Evolutionary conservation across 805 yeast genomes (phyloP), one percentile per base, ranked within the genome.

Genomic region (Teunomyces atbi): DNA sequence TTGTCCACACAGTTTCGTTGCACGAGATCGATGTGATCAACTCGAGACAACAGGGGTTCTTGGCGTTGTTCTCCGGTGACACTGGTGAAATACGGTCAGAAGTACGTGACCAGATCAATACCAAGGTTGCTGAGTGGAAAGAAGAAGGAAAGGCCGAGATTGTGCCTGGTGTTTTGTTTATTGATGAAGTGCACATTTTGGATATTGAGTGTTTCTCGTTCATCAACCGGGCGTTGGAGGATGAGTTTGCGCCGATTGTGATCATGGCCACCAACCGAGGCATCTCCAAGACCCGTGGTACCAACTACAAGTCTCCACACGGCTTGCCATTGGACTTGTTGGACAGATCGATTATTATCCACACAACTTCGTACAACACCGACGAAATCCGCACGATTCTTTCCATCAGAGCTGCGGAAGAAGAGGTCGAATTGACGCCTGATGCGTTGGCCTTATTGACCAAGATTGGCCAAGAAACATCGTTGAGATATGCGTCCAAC

Each of bases 231-330:
- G 99, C 99, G 8, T 76, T 94, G 49, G 99, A 94, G 73, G 96
- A 90, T 60, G 96, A 90, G 51, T 86, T 94, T 66, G 88, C 98
- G 12, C 99, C 99, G 30, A 89, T 94, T 61, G 97, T 94, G 35
- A 87, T 94, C 53, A 88, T 94, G 95, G 99, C 99, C 38, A 91
- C 99, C 20, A 94, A 94, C 71, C 81, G 97, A 66, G 99, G 99
- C 45, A 78, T 92, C 48, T 81, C 96, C n/a, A 84, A 80, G 50
- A 90, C 96, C 19, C 81, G 97, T 60, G 99, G 99, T 44, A 89
- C 98, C 26, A 84, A 82, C 61, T 89, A 89, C 72, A 86, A 84
- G 67, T 86, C 97, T 1, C 97, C 99, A 18, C 99, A 94, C 65
- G 99, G 99, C n/a, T 75, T 94, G 48, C 99, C 99, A 36, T 77